Percentiles rank a stretch among this genome's conserved stretches.
phyloP scores from a whole-genome alignment of 1,284 basidiomycete genomes.

The Tilletia indica region DNA sequence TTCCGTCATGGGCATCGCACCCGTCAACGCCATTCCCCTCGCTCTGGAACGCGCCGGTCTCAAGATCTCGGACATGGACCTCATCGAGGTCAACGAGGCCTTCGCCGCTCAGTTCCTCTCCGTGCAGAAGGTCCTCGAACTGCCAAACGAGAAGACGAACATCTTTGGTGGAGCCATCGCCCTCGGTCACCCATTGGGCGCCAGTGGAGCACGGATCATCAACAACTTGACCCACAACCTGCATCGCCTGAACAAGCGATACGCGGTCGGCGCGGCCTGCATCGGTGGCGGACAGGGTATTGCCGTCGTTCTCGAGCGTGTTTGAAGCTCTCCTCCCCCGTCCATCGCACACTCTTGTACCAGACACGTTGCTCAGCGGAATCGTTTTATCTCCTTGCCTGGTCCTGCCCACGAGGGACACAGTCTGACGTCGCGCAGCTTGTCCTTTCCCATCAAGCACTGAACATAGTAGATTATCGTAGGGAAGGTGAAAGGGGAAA shows the following conservation, averaged over 20 bases:
- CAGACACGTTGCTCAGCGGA: too few relatives aligned
- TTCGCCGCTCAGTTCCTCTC: constrained; percentile 92
- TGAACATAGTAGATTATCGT: too few relatives aligned
- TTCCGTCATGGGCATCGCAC: constrained; percentile 64
- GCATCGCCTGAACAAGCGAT: constrained; percentile 61
- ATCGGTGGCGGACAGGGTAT: constrained; percentile 61
- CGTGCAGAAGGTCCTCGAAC: constrained; percentile 80
- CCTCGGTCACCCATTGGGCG: constrained; percentile 63
- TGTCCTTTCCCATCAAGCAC: too few relatives aligned
- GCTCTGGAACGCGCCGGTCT: constrained; percentile 57
- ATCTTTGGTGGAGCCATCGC: constrained; percentile 61
- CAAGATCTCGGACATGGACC: constrained; percentile 60
- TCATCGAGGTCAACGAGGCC: constrained; percentile 68
- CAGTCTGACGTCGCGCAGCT: too few relatives aligned
- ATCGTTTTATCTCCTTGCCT: too few relatives aligned
- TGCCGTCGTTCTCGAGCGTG: constrained; percentile 57
- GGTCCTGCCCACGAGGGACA: too few relatives aligned
- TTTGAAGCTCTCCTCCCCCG: constrained; percentile 24
- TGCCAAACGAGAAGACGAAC: constrained; percentile 65
- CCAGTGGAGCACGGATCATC: constrained; percentile 62
- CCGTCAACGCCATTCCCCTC: constrained; percentile 58
- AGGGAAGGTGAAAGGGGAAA: too few relatives aligned
- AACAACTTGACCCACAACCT: constrained; percentile 62
- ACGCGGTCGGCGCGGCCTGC: constrained; percentile 63
- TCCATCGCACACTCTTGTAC: too few relatives aligned